phyloP scores from a whole-genome alignment of 441 rosid species.

The Heliophila coronopifolia region DNA sequence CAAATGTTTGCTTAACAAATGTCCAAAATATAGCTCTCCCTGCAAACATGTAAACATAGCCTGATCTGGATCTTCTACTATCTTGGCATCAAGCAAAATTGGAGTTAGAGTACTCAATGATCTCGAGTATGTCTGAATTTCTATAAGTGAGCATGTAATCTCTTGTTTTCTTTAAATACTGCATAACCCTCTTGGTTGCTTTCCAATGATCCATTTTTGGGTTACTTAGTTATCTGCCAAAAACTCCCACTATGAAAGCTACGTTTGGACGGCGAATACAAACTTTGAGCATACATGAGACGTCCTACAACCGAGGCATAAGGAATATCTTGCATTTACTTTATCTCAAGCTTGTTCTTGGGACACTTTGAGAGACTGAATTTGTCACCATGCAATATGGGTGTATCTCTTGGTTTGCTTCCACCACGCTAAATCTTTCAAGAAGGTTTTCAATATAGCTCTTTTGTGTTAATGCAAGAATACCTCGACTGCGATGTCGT shows the following conservation, averaged over 20 bases:
- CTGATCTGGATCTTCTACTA: neutral
- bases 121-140: neutral
- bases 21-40: neutral
- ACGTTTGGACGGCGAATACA: neutral
- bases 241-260: neutral
- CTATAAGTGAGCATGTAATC: neutral
- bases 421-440: neutral
- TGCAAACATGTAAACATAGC: neutral
- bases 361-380: neutral
- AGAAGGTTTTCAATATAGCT: no score
- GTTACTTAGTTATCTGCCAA: neutral
- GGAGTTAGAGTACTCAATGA: neutral
- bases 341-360: neutral
- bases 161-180: neutral
- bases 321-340: neutral
- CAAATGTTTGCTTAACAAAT: slow-evolving; percentile 4
- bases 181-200: neutral
- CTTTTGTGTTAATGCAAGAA: no score
- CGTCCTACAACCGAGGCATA: neutral
- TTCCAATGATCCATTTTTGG: neutral
- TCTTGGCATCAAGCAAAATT: neutral
- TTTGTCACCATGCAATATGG: neutral
- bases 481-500: no score
- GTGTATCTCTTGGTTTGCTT: neutral
- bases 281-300: neutral